A percentile compares a stretch with the other conserved stretches of the same genome.
phyloP scores from a whole-genome alignment of 345 rosid genomes.

The Luvunga scandens region DNA sequence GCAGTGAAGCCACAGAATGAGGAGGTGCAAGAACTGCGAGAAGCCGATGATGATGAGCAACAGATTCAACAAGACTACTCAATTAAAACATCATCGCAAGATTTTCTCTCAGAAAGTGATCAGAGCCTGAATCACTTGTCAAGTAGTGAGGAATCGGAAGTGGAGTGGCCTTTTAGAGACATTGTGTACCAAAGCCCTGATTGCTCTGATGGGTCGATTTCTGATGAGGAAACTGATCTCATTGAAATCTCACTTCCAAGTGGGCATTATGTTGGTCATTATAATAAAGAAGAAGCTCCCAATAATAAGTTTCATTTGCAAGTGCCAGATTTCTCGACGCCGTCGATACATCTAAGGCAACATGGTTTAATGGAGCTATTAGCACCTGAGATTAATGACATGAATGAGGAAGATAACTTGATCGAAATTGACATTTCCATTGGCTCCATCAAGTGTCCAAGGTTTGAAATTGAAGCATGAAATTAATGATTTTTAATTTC shows the following conservation, averaged over 20 bases:
- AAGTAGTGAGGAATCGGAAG: constrained; percentile 47
- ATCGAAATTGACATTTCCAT: constrained; percentile 81
- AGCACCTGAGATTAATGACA: constrained; percentile 51
- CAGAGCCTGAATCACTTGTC: constrained; percentile 25
- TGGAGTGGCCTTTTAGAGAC: constrained; percentile 35
- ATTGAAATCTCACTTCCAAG: constrained; percentile 74
- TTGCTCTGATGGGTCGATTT: constrained; percentile 50
- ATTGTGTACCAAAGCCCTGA: constrained; percentile 31
- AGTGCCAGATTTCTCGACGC: constrained; percentile 8
- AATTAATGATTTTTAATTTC: no score
- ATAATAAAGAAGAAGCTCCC: constrained; percentile 16
- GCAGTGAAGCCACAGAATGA: neutral
- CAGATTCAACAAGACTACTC: constrained; percentile 6
- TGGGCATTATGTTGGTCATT: constrained; percentile 48
- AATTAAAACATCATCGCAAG: constrained; percentile 16
- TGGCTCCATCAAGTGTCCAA: constrained; percentile 75
- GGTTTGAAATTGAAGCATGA: constrained; percentile 58
- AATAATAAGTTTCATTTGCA: constrained; percentile 11
- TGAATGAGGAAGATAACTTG: constrained; percentile 80
- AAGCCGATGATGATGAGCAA: constrained; percentile 2
- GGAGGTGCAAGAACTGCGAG: neutral
- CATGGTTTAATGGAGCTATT: constrained; percentile 38
- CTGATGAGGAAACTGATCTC: constrained; percentile 63
- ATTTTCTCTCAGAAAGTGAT: constrained; percentile 32
- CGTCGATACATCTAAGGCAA: constrained; percentile 24